Evolutionary conservation across 352 stramenopile genomes (phyloP).

Genomic region (Pythium rhizo-oryzae): DNA sequence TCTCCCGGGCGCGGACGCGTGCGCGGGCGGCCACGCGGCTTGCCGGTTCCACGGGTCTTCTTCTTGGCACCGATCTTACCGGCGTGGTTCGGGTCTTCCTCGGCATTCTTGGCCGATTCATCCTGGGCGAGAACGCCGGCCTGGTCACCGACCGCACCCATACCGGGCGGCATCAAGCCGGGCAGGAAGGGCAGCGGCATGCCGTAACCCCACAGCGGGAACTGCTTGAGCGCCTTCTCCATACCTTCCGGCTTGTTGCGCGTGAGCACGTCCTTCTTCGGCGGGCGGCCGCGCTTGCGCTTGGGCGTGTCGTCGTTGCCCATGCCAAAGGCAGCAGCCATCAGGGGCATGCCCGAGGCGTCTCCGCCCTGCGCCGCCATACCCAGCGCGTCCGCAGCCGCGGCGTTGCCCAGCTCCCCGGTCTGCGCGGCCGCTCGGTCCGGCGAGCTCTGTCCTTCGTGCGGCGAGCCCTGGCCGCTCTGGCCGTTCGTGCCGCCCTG

Average conservation of each 20-base stretch:
- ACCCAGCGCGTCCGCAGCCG: slow-evolving; percentile 15
- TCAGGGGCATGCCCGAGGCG: slow-evolving; percentile 33
- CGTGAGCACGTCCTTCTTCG: slow-evolving; percentile 66
- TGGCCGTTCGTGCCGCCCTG: slow-evolving; percentile 31
- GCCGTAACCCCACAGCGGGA: slow-evolving; percentile 64
- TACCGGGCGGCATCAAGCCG: slow-evolving; percentile 44
- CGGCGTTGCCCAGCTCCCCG: slow-evolving; percentile 7
- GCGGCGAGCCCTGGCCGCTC: slow-evolving; percentile 18
- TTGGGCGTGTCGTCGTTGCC: slow-evolving; percentile 62
- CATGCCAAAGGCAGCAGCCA: slow-evolving; percentile 36
- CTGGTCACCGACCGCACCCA: slow-evolving; percentile 37
- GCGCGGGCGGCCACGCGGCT: slow-evolving; percentile 67
- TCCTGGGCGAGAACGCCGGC: slow-evolving; percentile 24
- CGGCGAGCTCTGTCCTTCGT: slow-evolving; percentile 20
- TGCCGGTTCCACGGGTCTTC: slow-evolving; percentile 71
- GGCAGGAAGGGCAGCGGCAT: slow-evolving; percentile 57
- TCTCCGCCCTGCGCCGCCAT: slow-evolving; percentile 22
- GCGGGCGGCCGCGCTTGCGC: slow-evolving; percentile 66
- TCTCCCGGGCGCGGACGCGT: slow-evolving; percentile 76
- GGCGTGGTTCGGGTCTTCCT: slow-evolving; percentile 26
- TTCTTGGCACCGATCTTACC: slow-evolving; percentile 66
- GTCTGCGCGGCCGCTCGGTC: background rate
- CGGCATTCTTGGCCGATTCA: slow-evolving; percentile 32
- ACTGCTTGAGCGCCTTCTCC: slow-evolving; percentile 67
- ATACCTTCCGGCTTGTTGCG: slow-evolving; percentile 43